Conservation (phyloP, 129 eudicot species). For the Arctium lappa region DNA sequence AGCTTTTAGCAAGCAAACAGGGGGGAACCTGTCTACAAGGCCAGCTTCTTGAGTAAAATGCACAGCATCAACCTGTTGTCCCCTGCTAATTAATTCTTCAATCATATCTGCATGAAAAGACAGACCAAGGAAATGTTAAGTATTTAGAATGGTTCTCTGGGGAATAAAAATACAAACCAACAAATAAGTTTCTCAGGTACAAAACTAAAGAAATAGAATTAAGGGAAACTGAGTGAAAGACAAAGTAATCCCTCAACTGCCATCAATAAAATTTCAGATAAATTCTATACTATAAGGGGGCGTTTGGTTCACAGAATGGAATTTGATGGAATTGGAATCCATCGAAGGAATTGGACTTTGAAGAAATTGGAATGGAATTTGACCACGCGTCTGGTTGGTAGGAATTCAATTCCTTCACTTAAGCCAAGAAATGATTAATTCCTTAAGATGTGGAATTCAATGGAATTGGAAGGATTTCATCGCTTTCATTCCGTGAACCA, state of each 20-base stretch:
- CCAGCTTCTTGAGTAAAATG: conserved; percentile 95
- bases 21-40: conserved; percentile 83
- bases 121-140: not conserved
- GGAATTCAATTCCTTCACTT: no score
- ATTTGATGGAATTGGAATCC: no score
- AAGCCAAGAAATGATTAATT: no score
- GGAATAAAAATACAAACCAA: not conserved
- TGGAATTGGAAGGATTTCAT: no score
- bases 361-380: no score
- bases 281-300: not conserved
- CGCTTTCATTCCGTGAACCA: no score
- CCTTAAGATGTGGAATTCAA: no score
- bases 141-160: not conserved
- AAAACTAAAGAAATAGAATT: not conserved
- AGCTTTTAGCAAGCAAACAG: conserved; percentile 80
- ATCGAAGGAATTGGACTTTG: no score
- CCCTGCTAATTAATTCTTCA: conserved; percentile 92
- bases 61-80: conserved; percentile 99
- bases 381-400: no score
- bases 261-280: not conserved
- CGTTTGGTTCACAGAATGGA: no score
- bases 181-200: not conserved
- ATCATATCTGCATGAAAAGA: conserved; percentile 68
- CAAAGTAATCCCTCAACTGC: not conserved
- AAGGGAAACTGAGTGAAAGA: not conserved